Conservation (phyloP, 306 rosid genomes). For the Vigna radiata region DNA sequence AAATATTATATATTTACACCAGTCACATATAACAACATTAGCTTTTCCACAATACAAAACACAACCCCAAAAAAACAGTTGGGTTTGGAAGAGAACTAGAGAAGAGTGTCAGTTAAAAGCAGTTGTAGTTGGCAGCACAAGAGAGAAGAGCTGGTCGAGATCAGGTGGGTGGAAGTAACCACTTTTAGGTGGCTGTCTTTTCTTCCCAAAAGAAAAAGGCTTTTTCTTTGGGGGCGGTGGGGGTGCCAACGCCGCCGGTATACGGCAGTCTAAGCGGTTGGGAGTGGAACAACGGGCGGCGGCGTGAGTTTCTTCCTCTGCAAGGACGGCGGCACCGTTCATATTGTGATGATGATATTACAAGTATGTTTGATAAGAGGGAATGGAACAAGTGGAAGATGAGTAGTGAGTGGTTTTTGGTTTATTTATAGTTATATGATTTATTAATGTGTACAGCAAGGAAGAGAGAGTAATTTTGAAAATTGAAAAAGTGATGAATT, state of each 20-base stretch:
- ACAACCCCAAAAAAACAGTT: too few relatives aligned
- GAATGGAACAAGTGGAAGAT: background rate
- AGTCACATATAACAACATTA: background rate
- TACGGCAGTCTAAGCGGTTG: conserved; percentile 57
- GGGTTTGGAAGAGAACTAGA: background rate
- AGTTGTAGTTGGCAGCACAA: conserved; percentile 6
- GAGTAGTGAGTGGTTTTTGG: background rate
- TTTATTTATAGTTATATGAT: too few relatives aligned
- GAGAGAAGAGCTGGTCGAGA: conserved; percentile 55
- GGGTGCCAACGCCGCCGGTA: conserved; percentile 52
- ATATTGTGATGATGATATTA: background rate
- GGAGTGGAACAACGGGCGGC: conserved; percentile 60
- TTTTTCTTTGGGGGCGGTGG: conserved; percentile 80
- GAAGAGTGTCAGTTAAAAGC: background rate
- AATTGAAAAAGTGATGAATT: too few relatives aligned
- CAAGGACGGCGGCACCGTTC: background rate
- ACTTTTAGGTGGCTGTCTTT: conserved; percentile 45
- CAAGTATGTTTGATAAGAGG: background rate
- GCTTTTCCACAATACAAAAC: background rate
- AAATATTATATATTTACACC: too few relatives aligned
- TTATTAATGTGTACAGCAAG: too few relatives aligned
- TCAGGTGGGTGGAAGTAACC: conserved; percentile 71
- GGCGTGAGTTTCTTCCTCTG: conserved; percentile 6
- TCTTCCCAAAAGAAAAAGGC: conserved; percentile 41
- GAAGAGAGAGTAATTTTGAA: too few relatives aligned